Evolutionary conservation across 2,329 filamentous ascomycete genomes (phyloP).

Genomic region (Leptographium radiaticola): DNA sequence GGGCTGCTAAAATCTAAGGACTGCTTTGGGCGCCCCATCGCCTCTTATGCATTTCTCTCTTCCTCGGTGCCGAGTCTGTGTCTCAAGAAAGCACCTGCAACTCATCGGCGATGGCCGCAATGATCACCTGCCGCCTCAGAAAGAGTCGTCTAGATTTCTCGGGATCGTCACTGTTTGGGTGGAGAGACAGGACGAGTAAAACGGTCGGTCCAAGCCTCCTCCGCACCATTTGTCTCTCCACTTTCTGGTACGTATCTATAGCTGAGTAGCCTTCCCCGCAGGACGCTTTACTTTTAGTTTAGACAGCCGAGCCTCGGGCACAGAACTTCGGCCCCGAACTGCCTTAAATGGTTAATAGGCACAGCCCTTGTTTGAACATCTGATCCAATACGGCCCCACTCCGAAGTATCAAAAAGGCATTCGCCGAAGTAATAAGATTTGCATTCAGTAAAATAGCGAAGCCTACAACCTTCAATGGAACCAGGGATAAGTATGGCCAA

Average conservation of each 20-base stretch:
- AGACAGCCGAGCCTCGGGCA: background rate
- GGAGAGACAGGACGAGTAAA: background rate
- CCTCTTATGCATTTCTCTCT: background rate
- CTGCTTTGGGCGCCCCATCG: background rate
- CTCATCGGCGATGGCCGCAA: background rate
- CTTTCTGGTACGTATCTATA: background rate
- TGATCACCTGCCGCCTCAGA: background rate
- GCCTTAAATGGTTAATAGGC: background rate
- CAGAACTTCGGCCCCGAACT: background rate
- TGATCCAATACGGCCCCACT: background rate
- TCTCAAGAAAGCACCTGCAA: background rate
- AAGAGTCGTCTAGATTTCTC: background rate
- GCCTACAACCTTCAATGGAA: too few relatives aligned
- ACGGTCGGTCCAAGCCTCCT: background rate
- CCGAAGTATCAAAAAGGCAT: background rate
- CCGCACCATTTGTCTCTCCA: background rate
- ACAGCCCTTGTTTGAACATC: background rate
- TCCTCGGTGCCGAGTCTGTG: background rate
- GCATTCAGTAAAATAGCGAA: too few relatives aligned
- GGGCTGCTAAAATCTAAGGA: background rate
- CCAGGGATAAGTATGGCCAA: too few relatives aligned
- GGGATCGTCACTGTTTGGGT: background rate
- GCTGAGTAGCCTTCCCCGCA: background rate
- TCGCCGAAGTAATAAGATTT: background rate
- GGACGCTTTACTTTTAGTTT: background rate